Percentiles rank a stretch among this genome's conserved stretches.
Evolutionary conservation across 2,329 filamentous ascomycete genomes (phyloP).

Genomic region (Diaporthe ilicicola): DNA sequence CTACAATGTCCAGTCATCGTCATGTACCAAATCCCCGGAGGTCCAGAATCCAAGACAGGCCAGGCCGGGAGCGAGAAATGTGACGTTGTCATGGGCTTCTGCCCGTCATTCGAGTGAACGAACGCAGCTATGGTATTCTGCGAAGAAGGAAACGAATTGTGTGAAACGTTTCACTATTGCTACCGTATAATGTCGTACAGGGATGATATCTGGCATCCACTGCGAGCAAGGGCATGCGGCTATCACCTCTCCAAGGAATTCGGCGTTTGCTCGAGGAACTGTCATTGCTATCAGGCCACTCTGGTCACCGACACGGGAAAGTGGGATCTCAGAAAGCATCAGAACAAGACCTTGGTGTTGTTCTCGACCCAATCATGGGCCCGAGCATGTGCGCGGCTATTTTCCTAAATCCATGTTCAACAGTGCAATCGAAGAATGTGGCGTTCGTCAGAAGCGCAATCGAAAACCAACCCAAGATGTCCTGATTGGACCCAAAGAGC

Average conservation of each 20-base stretch:
- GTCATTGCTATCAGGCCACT: background rate
- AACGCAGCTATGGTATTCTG: background rate
- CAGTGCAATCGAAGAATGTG: background rate
- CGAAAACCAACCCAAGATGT: background rate
- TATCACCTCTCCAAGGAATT: background rate
- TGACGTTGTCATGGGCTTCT: background rate
- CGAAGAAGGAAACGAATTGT: background rate
- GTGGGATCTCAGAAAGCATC: background rate
- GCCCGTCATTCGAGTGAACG: background rate
- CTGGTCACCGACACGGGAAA: background rate
- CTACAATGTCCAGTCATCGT: background rate
- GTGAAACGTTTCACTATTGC: slow-evolving; percentile 3
- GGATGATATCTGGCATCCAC: background rate
- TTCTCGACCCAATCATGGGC: background rate
- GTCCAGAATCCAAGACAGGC: background rate
- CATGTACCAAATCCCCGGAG: background rate
- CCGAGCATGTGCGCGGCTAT: background rate
- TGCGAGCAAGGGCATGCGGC: background rate
- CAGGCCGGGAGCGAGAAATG: background rate
- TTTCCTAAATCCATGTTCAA: background rate
- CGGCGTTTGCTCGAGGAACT: background rate
- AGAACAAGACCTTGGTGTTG: background rate
- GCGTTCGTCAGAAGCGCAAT: background rate
- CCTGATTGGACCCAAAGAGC: background rate
- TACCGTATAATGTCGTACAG: background rate